Conservation (phyloP, 2,329 filamentous ascomycete genomes). For the Neoscytalidium dimidiatum region DNA sequence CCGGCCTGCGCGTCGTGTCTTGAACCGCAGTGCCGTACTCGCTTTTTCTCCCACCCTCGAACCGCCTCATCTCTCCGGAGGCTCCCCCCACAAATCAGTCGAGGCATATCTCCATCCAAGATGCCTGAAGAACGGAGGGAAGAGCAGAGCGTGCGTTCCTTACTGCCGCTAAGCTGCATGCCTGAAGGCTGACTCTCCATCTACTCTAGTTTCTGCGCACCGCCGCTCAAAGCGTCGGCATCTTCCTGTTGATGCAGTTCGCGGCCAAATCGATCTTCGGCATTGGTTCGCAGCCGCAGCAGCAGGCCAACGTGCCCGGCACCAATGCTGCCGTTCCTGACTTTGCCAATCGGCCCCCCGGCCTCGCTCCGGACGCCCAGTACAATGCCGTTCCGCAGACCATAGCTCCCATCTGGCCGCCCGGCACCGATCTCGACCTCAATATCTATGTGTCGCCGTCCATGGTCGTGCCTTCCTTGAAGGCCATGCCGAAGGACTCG, state of each 20-base stretch:
- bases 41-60: not conserved
- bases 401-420: constrained; percentile 85
- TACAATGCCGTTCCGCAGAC: constrained; percentile 68
- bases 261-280: constrained; percentile 58
- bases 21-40: not conserved
- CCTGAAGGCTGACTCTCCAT: not conserved
- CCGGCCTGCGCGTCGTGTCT: constrained; percentile 3
- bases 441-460: constrained; percentile 80
- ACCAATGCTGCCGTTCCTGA: constrained; percentile 37
- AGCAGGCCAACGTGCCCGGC: constrained; percentile 25
- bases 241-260: constrained; percentile 62
- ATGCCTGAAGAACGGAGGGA: constrained; percentile 22
- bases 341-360: constrained; percentile 37
- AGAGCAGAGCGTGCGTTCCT: constrained; percentile 18
- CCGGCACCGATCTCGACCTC: constrained; percentile 77
- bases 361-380: constrained; percentile 54
- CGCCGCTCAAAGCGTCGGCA: constrained; percentile 57
- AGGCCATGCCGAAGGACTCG: constrained; percentile 64
- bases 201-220: constrained; percentile 36
- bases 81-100: not conserved
- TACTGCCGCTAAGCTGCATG: not conserved
- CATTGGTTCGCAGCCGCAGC: constrained; percentile 11
- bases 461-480: constrained; percentile 67
- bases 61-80: not conserved
- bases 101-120: constrained; percentile 11